Conservation (phyloP, 306 rosid species). For the Pyrus communis region DNA sequence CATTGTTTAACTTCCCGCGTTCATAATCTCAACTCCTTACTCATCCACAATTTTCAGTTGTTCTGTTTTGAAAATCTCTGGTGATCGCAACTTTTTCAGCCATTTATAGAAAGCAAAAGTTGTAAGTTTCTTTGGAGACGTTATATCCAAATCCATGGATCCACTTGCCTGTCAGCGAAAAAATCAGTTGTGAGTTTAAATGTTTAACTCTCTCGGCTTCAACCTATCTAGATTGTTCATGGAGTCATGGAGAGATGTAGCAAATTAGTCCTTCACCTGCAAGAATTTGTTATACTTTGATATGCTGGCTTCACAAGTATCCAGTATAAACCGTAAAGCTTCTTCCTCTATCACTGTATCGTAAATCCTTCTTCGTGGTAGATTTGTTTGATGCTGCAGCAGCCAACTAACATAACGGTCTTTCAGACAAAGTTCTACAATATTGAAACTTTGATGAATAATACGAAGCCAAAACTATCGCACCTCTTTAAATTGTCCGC, state of each 20-base stretch:
- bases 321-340: conserved; percentile 73
- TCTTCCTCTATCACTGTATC: conserved; percentile 82
- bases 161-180: conserved; percentile 68
- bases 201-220: not conserved
- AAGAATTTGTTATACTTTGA: conserved; percentile 79
- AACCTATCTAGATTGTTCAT: not conserved
- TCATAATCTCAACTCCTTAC: too few species aligned
- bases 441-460: not conserved
- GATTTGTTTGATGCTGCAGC: conserved; percentile 72
- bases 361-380: conserved; percentile 50
- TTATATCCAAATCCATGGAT: conserved; percentile 81
- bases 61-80: too few species aligned
- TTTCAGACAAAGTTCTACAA: conserved; percentile 12
- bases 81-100: too few species aligned
- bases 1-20: too few species aligned
- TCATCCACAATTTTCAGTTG: too few species aligned
- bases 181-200: not conserved
- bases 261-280: conserved; percentile 44
- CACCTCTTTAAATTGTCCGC: conserved; percentile 73
- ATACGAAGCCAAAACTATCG: conserved; percentile 6
- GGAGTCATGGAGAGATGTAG: not conserved
- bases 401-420: conserved; percentile 61
- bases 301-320: conserved; percentile 82
- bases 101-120: too few species aligned
- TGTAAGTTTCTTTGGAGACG: conserved; percentile 49